phyloP scores from a whole-genome alignment of 2,329 filamentous ascomycete species.

The Gyromitra esculenta region DNA sequence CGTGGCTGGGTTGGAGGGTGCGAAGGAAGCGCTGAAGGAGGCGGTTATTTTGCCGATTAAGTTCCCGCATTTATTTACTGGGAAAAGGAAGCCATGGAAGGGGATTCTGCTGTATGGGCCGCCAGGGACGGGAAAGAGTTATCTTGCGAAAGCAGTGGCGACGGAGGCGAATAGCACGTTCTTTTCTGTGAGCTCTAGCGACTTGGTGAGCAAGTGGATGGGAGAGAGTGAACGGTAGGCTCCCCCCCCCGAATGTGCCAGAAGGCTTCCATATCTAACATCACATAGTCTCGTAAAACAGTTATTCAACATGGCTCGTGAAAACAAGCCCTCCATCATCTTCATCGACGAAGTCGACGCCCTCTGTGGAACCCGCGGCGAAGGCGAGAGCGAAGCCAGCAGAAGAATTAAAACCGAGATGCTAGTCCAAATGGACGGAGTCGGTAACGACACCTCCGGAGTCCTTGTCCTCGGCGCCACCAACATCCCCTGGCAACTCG shows the following conservation, averaged over 20 bases:
- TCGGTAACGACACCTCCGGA: slow-evolving; percentile 92
- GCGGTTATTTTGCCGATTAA: slow-evolving; percentile 98
- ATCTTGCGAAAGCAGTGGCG: slow-evolving; percentile 94
- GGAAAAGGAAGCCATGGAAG: slow-evolving; percentile 97
- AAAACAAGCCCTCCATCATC: slow-evolving; percentile 97
- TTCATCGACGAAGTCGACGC: slow-evolving; percentile 99
- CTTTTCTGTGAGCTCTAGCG: slow-evolving; percentile 97
- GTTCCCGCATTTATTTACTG: slow-evolving; percentile 94
- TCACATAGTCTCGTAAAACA: slow-evolving; percentile 83
- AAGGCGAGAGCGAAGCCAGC: slow-evolving; percentile 97
- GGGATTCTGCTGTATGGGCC: slow-evolving; percentile 96
- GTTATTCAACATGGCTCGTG: slow-evolving; percentile 95
- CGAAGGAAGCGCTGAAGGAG: slow-evolving; percentile 97
- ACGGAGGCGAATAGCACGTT: slow-evolving; percentile 99
- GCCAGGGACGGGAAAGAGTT: slow-evolving; percentile 96
- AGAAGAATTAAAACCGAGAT: slow-evolving; percentile 98
- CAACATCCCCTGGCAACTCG: slow-evolving; percentile 98
- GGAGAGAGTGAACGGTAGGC: slow-evolving; percentile 93
- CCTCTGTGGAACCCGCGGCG: slow-evolving; percentile 87
- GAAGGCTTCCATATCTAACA: background rate
- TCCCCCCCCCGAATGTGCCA: background rate
- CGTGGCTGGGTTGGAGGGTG: slow-evolving; percentile 90
- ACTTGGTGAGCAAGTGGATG: slow-evolving; percentile 99
- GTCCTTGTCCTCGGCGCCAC: slow-evolving; percentile 95
- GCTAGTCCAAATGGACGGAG: slow-evolving; percentile 98